Evolutionary conservation across 208 protist species (phyloP), one percentile per base, ranked within the genome.

Genomic region (Leishmania braziliensis): DNA sequence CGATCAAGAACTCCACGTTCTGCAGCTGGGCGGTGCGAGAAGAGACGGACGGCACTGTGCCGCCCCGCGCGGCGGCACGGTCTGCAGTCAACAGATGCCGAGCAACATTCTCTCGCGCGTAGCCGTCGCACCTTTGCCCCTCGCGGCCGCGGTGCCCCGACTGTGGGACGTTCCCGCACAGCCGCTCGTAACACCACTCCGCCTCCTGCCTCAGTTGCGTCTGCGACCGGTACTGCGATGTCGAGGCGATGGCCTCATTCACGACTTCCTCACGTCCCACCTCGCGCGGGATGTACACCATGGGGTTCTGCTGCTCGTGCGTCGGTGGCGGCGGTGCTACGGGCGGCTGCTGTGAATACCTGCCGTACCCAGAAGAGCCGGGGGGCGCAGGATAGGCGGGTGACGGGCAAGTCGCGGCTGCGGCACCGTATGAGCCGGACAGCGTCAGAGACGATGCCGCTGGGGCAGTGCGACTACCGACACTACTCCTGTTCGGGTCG

Each of bases 171-270:
- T 36, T 60, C 54, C 82, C 74, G 56, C 77, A 72, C 63, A 69
- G 39, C 78, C 80, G 72, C 74, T 82, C 77, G 48, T 79, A 80
- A 5, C 58, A 54, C 74, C 72, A 75, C 50, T 86, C 82, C 12
- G 78, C 68, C 71, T 82, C 82, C 12, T 66, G 74, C 18, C 43
- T 80, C 66, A 81, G 79, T 48, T 94, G 91, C 60, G 85, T 84
- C 68, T 87, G 79, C 69, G 87, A 70, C 88, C 88, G 91, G 66
- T 91, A 84, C 60, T 92, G 85, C 29, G 84, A 83, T 0, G 88
- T 78, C 43, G 76, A n/a, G 50, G 86, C 83, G 79, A 92, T 89
- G 36, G 83, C 87, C 58, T 80, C 83, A 43, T 91, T 83, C 46
- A 85, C 88, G 16, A 83, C 88, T 46, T 85, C 89, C 83, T 92